Conservation (phyloP, 805 yeast genomes). For the Kazachstania psychrophila region DNA sequence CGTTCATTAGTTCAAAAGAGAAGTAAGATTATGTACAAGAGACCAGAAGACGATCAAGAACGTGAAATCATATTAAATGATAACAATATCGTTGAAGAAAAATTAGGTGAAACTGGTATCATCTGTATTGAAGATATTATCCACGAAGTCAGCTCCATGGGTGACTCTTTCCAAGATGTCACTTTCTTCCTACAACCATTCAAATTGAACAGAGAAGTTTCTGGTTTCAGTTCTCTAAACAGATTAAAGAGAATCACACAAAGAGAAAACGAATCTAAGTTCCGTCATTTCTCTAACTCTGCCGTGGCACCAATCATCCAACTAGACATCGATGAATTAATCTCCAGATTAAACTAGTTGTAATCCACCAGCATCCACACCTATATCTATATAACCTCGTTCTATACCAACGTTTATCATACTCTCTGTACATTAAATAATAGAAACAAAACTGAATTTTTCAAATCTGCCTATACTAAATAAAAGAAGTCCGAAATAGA, state of each 20-base stretch:
- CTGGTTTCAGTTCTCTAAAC: slow-evolving; percentile 67
- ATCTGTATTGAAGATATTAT: slow-evolving; percentile 76
- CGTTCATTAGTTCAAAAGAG: slow-evolving; percentile 71
- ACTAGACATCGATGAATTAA: slow-evolving; percentile 62
- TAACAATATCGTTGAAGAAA: slow-evolving; percentile 66
- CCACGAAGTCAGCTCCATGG: slow-evolving; percentile 56
- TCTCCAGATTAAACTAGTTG: slow-evolving; percentile 61
- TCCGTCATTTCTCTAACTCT: slow-evolving; percentile 42
- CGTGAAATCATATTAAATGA: slow-evolving; percentile 52
- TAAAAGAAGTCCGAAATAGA: too few relatives aligned
- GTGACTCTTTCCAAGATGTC: slow-evolving; percentile 54
- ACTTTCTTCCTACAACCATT: slow-evolving; percentile 62
- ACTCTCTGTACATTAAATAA: background rate
- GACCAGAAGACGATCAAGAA: slow-evolving; percentile 22
- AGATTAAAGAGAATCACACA: slow-evolving; percentile 56
- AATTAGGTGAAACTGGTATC: slow-evolving; percentile 57
- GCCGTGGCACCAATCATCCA: slow-evolving; percentile 59
- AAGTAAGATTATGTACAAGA: slow-evolving; percentile 42
- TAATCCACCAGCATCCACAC: too few relatives aligned
- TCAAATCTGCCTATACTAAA: too few relatives aligned
- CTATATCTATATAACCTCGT: too few relatives aligned
- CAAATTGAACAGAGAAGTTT: slow-evolving; percentile 55
- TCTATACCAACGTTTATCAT: too few relatives aligned
- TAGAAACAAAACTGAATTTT: too few relatives aligned
- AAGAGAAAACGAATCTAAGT: slow-evolving; percentile 40